Conservation (phyloP, 495 filamentous ascomycete genomes). For the Xylaria telfairii region DNA sequence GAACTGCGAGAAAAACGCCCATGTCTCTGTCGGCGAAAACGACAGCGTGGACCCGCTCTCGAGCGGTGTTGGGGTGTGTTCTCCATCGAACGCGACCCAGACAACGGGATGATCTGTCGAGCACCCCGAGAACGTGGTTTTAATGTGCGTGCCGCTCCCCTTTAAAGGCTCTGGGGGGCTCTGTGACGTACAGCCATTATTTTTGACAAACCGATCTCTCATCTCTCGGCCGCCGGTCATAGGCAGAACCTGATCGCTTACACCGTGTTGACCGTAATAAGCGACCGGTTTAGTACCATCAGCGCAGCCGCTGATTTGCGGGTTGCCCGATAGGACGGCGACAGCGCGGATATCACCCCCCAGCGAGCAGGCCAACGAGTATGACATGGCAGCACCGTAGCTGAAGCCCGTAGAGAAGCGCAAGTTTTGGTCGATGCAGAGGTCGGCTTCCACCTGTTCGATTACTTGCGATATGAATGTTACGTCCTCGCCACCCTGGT, state of each 20-base stretch:
- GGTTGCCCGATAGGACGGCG: constrained; percentile 48
- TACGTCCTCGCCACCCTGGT: constrained; percentile 50
- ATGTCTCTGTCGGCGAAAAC: constrained; percentile 41
- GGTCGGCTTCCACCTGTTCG: constrained; percentile 44
- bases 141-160: constrained; percentile 38
- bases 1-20: constrained; percentile 46
- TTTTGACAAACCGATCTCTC: constrained; percentile 47
- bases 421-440: constrained; percentile 53
- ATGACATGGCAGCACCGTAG: constrained; percentile 59
- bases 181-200: constrained; percentile 43
- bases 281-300: constrained; percentile 49
- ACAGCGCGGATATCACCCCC: constrained; percentile 51
- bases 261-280: constrained; percentile 53
- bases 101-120: constrained; percentile 37
- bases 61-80: constrained; percentile 35
- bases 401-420: constrained; percentile 57
- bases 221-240: constrained; percentile 44
- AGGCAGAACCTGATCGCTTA: constrained; percentile 46
- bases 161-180: constrained; percentile 40
- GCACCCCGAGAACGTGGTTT: constrained; percentile 42
- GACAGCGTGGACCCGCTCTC: constrained; percentile 34
- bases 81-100: constrained; percentile 36
- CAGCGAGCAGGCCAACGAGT: constrained; percentile 50
- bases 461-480: constrained; percentile 49
- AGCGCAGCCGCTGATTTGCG: constrained; percentile 47